phyloP scores from a whole-genome alignment of 495 filamentous ascomycete genomes.

The Cenococcum geophilum region DNA sequence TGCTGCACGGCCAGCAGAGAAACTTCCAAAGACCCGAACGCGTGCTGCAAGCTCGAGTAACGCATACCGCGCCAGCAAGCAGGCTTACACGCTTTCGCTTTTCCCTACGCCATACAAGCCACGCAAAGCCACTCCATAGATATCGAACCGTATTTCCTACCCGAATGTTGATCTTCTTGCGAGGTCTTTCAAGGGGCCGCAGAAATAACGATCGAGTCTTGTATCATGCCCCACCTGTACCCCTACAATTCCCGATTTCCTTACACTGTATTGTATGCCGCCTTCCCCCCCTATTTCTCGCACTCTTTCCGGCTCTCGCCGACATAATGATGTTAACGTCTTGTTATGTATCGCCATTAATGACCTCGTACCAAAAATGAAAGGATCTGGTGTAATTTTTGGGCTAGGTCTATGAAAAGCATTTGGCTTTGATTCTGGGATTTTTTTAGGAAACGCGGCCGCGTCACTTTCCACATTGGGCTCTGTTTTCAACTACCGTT shows the following conservation, averaged over 20 bases:
- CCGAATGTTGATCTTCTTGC: background rate
- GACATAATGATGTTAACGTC: background rate
- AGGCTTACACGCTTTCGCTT: slow-evolving; percentile 3
- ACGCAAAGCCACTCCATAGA: background rate
- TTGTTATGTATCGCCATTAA: background rate
- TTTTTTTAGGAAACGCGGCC: background rate
- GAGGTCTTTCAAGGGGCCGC: background rate
- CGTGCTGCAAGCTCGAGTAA: background rate
- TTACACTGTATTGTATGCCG: background rate
- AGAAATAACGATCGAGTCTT: background rate
- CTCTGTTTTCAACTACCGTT: too few relatives aligned
- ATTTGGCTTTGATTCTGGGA: background rate
- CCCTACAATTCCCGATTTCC: background rate
- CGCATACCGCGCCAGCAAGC: background rate
- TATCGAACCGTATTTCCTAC: background rate
- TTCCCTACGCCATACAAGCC: slow-evolving; percentile 5
- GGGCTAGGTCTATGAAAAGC: background rate
- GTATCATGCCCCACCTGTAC: background rate
- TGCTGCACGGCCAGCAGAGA: background rate
- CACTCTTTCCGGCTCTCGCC: background rate
- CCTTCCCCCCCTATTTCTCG: background rate
- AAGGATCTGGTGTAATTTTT: too few relatives aligned
- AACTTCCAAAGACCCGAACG: background rate
- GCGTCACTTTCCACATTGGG: too few relatives aligned
- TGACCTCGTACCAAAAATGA: background rate